phyloP scores from a whole-genome alignment of 495 filamentous ascomycete genomes.

The Usnea hakonensis region DNA sequence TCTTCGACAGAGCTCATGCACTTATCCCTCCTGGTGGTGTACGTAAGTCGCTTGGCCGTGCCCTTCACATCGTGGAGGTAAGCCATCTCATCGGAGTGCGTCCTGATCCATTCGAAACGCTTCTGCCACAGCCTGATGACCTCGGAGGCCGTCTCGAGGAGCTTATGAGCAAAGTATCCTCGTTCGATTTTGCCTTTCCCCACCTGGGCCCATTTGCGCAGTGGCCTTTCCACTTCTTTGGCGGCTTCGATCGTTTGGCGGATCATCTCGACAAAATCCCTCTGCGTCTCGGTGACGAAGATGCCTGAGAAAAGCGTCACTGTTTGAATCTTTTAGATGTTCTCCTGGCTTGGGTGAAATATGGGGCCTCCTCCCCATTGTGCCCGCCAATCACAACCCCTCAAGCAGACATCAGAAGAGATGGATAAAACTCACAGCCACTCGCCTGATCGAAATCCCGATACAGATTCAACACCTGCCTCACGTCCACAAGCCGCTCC shows the following conservation, averaged over 20 bases:
- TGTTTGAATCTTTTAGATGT: background rate
- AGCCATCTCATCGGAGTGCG: background rate
- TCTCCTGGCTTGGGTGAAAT: no score
- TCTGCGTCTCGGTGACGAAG: background rate
- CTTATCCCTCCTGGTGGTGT: background rate
- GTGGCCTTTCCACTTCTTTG: background rate
- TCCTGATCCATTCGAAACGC: background rate
- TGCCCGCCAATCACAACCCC: background rate
- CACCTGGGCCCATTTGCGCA: background rate
- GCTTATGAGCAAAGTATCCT: background rate
- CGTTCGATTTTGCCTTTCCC: background rate
- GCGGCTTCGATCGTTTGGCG: background rate
- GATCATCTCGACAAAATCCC: background rate
- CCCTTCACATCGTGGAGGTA: background rate
- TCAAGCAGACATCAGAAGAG: background rate
- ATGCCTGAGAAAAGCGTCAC: background rate
- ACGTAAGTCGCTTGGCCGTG: background rate
- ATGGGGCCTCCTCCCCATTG: no score
- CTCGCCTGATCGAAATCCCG: background rate
- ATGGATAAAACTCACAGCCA: background rate
- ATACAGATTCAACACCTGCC: background rate
- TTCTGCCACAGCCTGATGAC: background rate
- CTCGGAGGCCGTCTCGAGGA: background rate
- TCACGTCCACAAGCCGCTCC: background rate
- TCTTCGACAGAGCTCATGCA: background rate